Base-by-base conservation (phyloP, 1,284 basidiomycete species). In the Sanghuangporus baumii region DNA sequence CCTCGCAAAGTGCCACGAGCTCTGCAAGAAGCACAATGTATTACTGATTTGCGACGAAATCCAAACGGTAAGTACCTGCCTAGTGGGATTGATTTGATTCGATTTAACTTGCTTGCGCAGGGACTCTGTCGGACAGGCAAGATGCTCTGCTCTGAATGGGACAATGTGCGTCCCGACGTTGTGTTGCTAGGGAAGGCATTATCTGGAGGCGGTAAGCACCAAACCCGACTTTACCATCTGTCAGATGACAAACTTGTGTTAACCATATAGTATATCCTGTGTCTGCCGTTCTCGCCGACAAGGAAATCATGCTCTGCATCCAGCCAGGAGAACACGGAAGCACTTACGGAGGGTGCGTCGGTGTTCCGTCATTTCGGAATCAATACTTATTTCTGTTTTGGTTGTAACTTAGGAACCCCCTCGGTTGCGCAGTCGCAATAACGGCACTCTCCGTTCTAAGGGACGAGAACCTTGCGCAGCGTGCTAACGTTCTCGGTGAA, bases 301-400 rank as follows among this genome's bases (percentile, higher is more conserved):
- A 86, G 66, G 89, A 94, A 37, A 77, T 99, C 66, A 98, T 99
- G 94, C 87, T 96, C 36, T 93, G 89, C 78, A 96, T 99, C 73
- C 82, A 88, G 67, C 94, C 96, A n/a, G 96, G 96, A 65, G 95
- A 98, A 78, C 97, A 98, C 71, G 95, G 96, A n/a, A 93, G 90
- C 69, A 98, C 96, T 0, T 96, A 95, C 66, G 94, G 93, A 70
- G 94, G 93, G 89, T 91, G 67, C 65, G 85, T 75, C 11, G 2
- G 46, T 41, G 55, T 46, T 60, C 18, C 36, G 59, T 47, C 55
- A 26, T 58, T 51, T 50, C 36, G 36, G 11, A 51, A 8, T 16
- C 18, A 26, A 47, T 43, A 43, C 47, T 48, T 57, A 59, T 9
- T 36, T 20, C 46, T 52, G 61, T 54, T 57, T 11, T 36, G 16